Base-by-base conservation (phyloP, 2,329 filamentous ascomycete species). In the Setomelanomma holmii region DNA sequence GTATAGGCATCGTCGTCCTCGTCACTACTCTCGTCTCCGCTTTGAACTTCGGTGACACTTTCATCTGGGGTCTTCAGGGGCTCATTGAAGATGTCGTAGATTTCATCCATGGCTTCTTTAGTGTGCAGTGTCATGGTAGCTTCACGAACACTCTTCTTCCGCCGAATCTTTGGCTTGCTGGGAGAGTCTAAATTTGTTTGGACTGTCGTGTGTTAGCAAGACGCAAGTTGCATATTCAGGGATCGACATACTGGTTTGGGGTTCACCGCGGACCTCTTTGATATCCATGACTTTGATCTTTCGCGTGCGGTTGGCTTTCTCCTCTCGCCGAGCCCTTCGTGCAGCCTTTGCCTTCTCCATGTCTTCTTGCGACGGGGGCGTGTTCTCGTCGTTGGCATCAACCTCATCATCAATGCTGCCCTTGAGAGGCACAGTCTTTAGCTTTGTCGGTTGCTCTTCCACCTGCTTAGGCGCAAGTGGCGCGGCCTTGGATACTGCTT, bases 41-140 rank as follows among this genome's bases (percentile, higher is more conserved):
- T 87, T 12, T 91, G 86, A 2, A 81, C 80, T 20, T 81, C 83
- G 0, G 76, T 72, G 34, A 76, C 71, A 24, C 77, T 76, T 1
- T 78, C 72, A 16, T 76, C 75, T 49, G 78, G 73, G 2, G 78
- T 78, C 56, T 83, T 82, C 30, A 93, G 74, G 1, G 95, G 93
- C 51, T 95, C 90, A 67, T 95, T 98, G 77, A 98, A 99, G 41
- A 99, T 91, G 51, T 92, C 92, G 67, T 98, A 98, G 45, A 99
- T 97, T 64, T 99, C 95, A 64, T 98, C 93, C 56, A 93, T 97
- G 4, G 95, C 95, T 60, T 95, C 93, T 64, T 86, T 90, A 11
- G 95, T 99, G 70, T 98, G 92, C 60, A 99, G 85, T 0, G 95
- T 99, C 93, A 99, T 97, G 1, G 95, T 99, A n/a, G 93, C 90